A percentile compares a stretch with the other conserved stretches of the same genome.
These are phyloP conservation scores for Hyphodiscus hymeniophilus DNA, from an alignment of 495 filamentous ascomycete species.

Conservation along the genomic window DNA sequence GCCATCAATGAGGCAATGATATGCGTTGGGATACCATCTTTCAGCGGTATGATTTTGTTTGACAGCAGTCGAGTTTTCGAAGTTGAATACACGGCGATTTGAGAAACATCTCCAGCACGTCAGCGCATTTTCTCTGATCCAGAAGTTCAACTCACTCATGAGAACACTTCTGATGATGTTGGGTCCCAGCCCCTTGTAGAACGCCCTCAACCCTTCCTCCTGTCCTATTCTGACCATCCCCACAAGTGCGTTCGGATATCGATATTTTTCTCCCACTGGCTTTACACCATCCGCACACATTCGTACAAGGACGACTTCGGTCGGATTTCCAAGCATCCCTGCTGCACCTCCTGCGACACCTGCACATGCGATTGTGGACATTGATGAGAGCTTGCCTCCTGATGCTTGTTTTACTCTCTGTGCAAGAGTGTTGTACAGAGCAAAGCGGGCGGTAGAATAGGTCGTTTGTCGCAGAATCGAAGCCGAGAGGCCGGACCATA, in stretches of 20 bases:
- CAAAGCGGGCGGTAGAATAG: constrained; percentile 33
- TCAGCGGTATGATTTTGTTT: constrained; percentile 15
- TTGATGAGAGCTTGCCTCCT: constrained; percentile 18
- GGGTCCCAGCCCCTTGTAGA: constrained; percentile 27
- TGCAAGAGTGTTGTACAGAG: constrained; percentile 27
- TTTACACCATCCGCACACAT: constrained; percentile 77
- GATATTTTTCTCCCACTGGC: constrained; percentile 42
- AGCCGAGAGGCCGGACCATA: constrained; percentile 32
- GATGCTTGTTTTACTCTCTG: constrained; percentile 19
- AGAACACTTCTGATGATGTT: constrained; percentile 32
- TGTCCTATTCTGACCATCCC: constrained; percentile 26
- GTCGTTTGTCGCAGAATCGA: constrained; percentile 33
- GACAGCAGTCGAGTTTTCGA: constrained; percentile 25
- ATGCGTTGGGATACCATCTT: constrained; percentile 29
- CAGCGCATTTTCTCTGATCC: background rate
- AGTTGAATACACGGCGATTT: constrained; percentile 20
- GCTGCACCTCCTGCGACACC: constrained; percentile 58
- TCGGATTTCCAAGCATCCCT: constrained; percentile 70
- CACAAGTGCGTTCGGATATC: constrained; percentile 26
- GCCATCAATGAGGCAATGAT: constrained; percentile 28
- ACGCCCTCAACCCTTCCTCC: constrained; percentile 29
- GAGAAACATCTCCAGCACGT: background rate
- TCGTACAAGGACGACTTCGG: constrained; percentile 61
- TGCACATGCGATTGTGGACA: constrained; percentile 27
- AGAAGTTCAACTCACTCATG: constrained; percentile 28